phyloP scores from a whole-genome alignment of 1,139 yeast genomes.

The Suhomyces kunorum region DNA sequence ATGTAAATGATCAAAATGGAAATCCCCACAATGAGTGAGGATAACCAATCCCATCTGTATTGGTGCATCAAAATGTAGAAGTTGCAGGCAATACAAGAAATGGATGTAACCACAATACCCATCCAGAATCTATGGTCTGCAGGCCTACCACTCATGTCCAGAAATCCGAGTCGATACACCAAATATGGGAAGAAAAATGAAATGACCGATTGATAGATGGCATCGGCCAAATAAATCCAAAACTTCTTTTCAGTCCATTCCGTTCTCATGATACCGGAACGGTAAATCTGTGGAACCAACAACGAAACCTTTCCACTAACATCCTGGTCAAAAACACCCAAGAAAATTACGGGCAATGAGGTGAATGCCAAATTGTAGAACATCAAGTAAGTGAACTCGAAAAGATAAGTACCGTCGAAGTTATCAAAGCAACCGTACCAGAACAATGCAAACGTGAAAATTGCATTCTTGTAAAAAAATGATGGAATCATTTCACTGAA shows the following conservation, averaged over 20 bases:
- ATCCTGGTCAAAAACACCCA: conserved; percentile 93
- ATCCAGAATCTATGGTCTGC: conserved; percentile 84
- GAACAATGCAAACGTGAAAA: conserved; percentile 82
- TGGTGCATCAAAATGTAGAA: conserved; percentile 78
- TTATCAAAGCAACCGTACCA: conserved; percentile 89
- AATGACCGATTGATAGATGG: conserved; percentile 81
- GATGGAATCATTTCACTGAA: conserved; percentile 92
- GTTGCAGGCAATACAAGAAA: conserved; percentile 80
- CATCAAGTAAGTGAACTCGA: conserved; percentile 89
- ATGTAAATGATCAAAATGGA: conserved; percentile 70
- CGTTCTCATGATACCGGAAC: conserved; percentile 75
- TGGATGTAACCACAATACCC: conserved; percentile 78
- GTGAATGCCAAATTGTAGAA: conserved; percentile 94
- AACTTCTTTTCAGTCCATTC: conserved; percentile 85
- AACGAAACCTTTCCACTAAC: conserved; percentile 79
- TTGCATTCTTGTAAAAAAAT: conserved; percentile 89
- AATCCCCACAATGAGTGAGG: conserved; percentile 58
- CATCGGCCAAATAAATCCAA: conserved; percentile 84
- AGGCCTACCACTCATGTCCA: conserved; percentile 61
- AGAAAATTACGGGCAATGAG: conserved; percentile 85
- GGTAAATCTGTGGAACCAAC: conserved; percentile 87
- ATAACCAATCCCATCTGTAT: conserved; percentile 93
- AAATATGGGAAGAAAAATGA: conserved; percentile 87
- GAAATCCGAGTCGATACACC: conserved; percentile 58
- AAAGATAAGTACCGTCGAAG: conserved; percentile 89